Conservation (phyloP, 2,329 filamentous ascomycete genomes). For the Colletotrichum lentis region DNA sequence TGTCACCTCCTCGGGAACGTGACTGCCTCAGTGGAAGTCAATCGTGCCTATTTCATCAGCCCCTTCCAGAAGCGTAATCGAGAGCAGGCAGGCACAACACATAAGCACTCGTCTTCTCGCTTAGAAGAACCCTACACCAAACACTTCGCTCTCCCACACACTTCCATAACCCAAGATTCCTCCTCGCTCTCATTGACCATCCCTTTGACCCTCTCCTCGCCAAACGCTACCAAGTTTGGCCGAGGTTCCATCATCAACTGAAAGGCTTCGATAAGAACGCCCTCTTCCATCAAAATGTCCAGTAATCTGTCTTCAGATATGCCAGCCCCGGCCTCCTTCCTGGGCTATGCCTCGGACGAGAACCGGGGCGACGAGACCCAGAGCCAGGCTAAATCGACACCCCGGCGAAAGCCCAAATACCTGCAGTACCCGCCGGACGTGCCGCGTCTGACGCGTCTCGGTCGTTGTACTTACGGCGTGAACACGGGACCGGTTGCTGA, state of each 20-base stretch:
- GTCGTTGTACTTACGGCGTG: conserved; percentile 26
- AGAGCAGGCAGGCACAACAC: background rate
- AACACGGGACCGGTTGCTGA: conserved; percentile 33
- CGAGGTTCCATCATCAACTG: background rate
- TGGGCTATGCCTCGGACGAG: background rate
- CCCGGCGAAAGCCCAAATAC: background rate
- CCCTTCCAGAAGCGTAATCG: background rate
- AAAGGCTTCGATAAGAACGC: background rate
- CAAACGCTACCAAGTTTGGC: background rate
- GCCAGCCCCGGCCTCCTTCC: background rate
- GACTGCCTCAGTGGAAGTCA: background rate
- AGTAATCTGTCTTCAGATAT: background rate
- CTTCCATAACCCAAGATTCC: background rate
- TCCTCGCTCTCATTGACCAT: too few species aligned
- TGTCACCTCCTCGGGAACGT: background rate
- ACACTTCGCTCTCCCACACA: too few species aligned
- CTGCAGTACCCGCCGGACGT: conserved; percentile 26
- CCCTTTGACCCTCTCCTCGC: background rate
- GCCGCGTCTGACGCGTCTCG: conserved; percentile 20
- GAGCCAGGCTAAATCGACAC: background rate
- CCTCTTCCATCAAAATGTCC: background rate
- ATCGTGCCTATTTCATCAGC: background rate
- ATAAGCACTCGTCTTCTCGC: background rate
- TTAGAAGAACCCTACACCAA: background rate
- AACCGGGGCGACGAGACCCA: background rate